Conservation (phyloP, 2,329 filamentous ascomycete species). For the Clarireedia monteithiana region DNA sequence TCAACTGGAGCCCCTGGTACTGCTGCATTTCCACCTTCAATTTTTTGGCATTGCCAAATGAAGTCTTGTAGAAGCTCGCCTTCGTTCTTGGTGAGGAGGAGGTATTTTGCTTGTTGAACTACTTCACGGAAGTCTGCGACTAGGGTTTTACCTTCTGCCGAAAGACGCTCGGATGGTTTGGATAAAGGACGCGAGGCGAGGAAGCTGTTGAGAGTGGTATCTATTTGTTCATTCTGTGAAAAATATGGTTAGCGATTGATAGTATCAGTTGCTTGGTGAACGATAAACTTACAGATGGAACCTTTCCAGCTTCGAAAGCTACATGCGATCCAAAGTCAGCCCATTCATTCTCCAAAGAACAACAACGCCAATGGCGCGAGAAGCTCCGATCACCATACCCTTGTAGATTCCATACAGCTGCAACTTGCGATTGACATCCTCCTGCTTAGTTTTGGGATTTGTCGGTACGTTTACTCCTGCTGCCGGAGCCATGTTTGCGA, state of each 20-base stretch:
- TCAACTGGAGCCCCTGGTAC: slow-evolving; percentile 60
- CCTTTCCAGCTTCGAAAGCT: slow-evolving; percentile 84
- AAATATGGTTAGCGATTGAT: neutral
- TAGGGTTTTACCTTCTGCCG: slow-evolving; percentile 71
- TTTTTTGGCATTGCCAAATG: slow-evolving; percentile 83
- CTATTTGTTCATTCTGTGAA: slow-evolving; percentile 61
- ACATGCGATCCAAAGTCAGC: slow-evolving; percentile 17
- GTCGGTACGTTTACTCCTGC: slow-evolving; percentile 25
- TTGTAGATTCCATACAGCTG: slow-evolving; percentile 86
- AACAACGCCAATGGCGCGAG: neutral
- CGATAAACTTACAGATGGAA: slow-evolving; percentile 52
- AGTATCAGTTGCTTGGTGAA: neutral
- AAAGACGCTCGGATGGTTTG: slow-evolving; percentile 68
- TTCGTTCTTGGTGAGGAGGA: slow-evolving; percentile 89
- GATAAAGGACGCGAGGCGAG: slow-evolving; percentile 63
- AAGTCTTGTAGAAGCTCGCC: slow-evolving; percentile 94
- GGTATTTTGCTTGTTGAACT: slow-evolving; percentile 73
- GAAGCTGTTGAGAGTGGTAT: slow-evolving; percentile 86
- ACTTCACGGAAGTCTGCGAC: slow-evolving; percentile 72
- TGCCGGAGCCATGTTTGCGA: slow-evolving; percentile 14
- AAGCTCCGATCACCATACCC: slow-evolving; percentile 36
- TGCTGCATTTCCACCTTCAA: slow-evolving; percentile 54
- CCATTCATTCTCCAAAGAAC: slow-evolving; percentile 1
- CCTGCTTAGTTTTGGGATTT: slow-evolving; percentile 25
- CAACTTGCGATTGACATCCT: slow-evolving; percentile 83